Evolutionary conservation across 177 flowering plant species (phyloP).

Genomic region (Telopea speciosissima): DNA sequence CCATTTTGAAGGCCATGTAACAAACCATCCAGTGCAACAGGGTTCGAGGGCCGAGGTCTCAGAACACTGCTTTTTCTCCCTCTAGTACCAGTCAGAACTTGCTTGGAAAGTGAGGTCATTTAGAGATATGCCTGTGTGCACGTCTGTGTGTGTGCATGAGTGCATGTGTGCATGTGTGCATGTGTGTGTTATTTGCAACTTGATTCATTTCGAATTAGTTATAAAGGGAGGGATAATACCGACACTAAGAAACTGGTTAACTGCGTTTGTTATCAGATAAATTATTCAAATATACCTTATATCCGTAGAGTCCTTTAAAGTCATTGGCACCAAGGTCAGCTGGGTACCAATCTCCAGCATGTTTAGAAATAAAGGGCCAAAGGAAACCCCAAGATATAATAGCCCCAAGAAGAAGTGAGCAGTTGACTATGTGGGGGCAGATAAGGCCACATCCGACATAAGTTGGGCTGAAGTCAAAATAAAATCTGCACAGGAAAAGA

Average conservation of each 20-base stretch:
- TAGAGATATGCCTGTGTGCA: too few species aligned
- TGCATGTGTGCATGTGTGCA: too few species aligned
- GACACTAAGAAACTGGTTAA: neutral
- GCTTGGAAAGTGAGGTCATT: too few species aligned
- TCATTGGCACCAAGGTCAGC: conserved; percentile 74
- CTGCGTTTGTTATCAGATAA: too few species aligned
- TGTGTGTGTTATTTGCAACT: too few species aligned
- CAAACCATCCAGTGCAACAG: too few species aligned
- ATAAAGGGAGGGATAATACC: neutral
- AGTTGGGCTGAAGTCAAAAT: conserved; percentile 95
- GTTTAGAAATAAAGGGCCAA: conserved; percentile 75
- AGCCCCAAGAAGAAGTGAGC: conserved; percentile 89
- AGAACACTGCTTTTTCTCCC: too few species aligned
- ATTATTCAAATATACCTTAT: conserved; percentile 53
- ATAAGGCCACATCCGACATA: conserved; percentile 97
- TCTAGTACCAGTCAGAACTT: too few species aligned
- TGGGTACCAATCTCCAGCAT: conserved; percentile 97
- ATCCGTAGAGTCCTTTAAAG: conserved; percentile 95
- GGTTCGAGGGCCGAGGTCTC: too few species aligned
- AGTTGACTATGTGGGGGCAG: conserved; percentile 95
- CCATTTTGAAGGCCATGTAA: too few species aligned
- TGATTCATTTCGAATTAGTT: too few species aligned
- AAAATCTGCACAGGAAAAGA: conserved; percentile 55
- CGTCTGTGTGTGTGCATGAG: too few species aligned
- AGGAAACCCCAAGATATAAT: conserved; percentile 94